These are phyloP conservation scores for Chlorociboria aeruginascens DNA, from an alignment of 495 filamentous ascomycete genomes.

Conservation along the genomic window DNA sequence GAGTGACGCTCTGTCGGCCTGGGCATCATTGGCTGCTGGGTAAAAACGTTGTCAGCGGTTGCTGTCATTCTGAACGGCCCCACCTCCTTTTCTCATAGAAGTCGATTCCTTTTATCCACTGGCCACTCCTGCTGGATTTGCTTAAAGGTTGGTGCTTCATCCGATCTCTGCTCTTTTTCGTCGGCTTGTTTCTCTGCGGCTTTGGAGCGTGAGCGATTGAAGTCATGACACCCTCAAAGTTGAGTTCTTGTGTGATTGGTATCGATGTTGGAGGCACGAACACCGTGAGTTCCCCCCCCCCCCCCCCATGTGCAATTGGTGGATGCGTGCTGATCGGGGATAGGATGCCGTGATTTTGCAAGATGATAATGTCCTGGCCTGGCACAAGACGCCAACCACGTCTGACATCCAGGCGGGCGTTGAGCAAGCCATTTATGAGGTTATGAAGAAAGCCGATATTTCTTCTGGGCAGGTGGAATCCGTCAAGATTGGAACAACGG, in stretches of 20 bases:
- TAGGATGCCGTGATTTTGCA: constrained; percentile 20
- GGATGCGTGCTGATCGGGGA: constrained; percentile 25
- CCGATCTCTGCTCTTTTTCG: no score
- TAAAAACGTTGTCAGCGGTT: no score
- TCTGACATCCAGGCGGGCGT: constrained; percentile 43
- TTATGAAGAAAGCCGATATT: constrained; percentile 30
- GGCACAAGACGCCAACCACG: constrained; percentile 47
- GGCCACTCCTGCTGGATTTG: no score
- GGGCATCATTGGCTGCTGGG: no score
- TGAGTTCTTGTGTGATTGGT: constrained; percentile 12
- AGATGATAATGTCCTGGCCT: constrained; percentile 32
- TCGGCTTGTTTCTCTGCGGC: no score
- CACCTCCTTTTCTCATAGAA: no score
- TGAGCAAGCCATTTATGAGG: constrained; percentile 32
- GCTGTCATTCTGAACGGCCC: no score
- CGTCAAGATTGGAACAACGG: constrained; percentile 50
- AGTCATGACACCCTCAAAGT: not conserved
- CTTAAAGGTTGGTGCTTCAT: no score
- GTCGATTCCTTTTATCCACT: no score
- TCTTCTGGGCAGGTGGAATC: constrained; percentile 31
- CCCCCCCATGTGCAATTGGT: constrained; percentile 11
- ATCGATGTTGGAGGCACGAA: constrained; percentile 43
- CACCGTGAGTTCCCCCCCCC: not conserved
- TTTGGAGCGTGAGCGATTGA: no score
- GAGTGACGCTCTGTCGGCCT: no score